Base-by-base conservation (phyloP, 305 asterid genomes). In the Fraxinus angustifolia region DNA sequence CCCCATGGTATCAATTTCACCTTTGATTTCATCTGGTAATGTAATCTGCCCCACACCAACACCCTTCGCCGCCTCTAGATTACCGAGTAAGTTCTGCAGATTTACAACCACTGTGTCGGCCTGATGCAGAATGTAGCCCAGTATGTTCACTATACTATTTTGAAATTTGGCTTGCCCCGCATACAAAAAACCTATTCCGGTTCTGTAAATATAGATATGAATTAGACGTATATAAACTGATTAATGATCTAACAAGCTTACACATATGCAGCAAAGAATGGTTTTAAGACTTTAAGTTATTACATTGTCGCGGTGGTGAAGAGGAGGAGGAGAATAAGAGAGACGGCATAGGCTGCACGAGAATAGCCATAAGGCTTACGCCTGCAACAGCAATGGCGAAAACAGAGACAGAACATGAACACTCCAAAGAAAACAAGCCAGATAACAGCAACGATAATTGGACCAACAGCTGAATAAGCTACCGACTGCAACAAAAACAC, bases 341-440 rank as follows among this genome's bases (percentile, higher is more conserved):
- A 82, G 80, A 82, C 6, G 30, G 35, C 81, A 70, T 84, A 84
- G 70, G 87, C 84, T 3, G 50, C 19, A 70, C 16, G 71, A 8
- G 87, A 84, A 80, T 84, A 87, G 73, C 87, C 86, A 38, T 84
- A 82, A 70, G 23, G 28, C 1, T 82, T 70, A 40, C 77, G 79
- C 28, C 79, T 21, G 74, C 84, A 84, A 80, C 85, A 86, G 75
- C 86, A 82, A 21, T 80, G 75, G 8, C 88, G 79, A 23, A 81
- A 75, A 78, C 83, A 84, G 60, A 82, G 72, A 75, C 81, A 82
- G 1, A 84, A 26, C 78, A 87, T 76, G 80, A 35, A 77, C 76
- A 87, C 6, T 82, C 86, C 87, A 26, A 84, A 87, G 14, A 78
- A 6, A 40, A 82, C 7, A 76, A 87, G 80, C 89, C 89, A 87